phyloP scores from a whole-genome alignment of 192 early-diverging fungal species.

The Coemansia sp. region DNA sequence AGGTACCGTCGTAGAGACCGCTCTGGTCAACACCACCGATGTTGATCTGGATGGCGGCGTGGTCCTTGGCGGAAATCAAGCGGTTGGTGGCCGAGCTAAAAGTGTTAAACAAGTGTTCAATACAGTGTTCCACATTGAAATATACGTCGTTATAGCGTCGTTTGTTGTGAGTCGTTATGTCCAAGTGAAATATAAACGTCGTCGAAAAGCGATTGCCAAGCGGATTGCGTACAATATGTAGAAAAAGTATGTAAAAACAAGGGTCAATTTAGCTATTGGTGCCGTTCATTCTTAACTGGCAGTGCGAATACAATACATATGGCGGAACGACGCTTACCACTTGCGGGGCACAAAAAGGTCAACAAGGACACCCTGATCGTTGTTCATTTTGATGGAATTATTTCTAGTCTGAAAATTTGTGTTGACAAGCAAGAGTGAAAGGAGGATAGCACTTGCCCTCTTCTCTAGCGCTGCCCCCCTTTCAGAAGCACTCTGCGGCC shows the following conservation, averaged over 20 bases:
- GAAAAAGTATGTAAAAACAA: neutral
- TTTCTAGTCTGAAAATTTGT: conserved; percentile 22
- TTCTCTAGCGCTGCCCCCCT: neutral
- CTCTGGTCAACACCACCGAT: conserved; percentile 88
- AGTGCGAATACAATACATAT: neutral
- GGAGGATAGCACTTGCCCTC: conserved; percentile 20
- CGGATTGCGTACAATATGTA: neutral
- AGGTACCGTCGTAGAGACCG: conserved; percentile 72
- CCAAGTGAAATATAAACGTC: neutral
- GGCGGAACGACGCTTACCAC: conserved; percentile 66
- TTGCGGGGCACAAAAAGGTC: conserved; percentile 96
- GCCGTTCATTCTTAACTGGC: neutral
- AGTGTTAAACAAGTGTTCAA: neutral
- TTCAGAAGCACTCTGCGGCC: neutral
- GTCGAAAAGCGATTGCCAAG: neutral
- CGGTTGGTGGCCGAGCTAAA: conserved; percentile 94
- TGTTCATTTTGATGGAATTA: conserved; percentile 43
- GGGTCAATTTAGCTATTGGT: neutral
- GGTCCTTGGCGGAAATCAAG: conserved; percentile 98
- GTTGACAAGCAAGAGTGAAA: conserved; percentile 35
- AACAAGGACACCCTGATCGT: conserved; percentile 57
- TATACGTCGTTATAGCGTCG: neutral
- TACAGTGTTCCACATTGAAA: neutral
- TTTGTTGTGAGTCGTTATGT: neutral
- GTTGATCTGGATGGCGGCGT: conserved; percentile 98